Evolutionary conservation across 495 filamentous ascomycete species (phyloP), one percentile per base, ranked within the genome.

Genomic region (Saxispiralis lemnorum): DNA sequence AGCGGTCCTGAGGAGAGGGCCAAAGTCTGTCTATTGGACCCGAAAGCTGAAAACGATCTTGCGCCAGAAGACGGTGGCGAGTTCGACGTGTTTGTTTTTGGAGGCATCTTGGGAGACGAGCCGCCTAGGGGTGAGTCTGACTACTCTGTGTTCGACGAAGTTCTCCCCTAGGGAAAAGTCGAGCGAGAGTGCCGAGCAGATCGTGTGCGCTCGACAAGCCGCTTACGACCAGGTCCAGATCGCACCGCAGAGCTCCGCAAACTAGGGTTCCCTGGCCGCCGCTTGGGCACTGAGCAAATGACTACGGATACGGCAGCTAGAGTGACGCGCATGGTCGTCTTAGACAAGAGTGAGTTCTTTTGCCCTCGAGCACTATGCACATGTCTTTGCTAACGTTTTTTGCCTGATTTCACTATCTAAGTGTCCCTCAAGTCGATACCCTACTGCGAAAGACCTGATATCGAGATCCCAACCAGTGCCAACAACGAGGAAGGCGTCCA

Each of bases 271-370:
- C 66, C 76, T 49, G 86, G 88, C 35, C 78, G 89, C 43, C 72
- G 87, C 47, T 67, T 97, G 35, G 92, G 92, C 0, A 84, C 87
- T 13, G 75, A 86, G 52, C 89, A 97, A 62, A 96, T 97, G 89
- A 96, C 89, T 7, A 97, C 89, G 0, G 89, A 97, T 61, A 97
- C 89, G 14, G 89, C 89, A 0, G 89, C 93, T 30, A 69, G 89
- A 46, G 89, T 95, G 9, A 94, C 89, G 31, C 74, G 92, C 45
- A 73, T 92, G 57, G 79, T 96, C 13, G 72, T 87, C 9, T 79
- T 93, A 48, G 74, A 83, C 37, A 78, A 81, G 65, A 69, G 87
- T 93, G 54, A 51, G 66, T n/a, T 6, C n/a, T n/a, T 35, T 4
- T 13, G 4, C 34, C 13, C n/a, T 35, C 34, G 6, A 14, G 12